phyloP scores from a whole-genome alignment of 1,284 basidiomycete genomes.

The Marasmius oreades region DNA sequence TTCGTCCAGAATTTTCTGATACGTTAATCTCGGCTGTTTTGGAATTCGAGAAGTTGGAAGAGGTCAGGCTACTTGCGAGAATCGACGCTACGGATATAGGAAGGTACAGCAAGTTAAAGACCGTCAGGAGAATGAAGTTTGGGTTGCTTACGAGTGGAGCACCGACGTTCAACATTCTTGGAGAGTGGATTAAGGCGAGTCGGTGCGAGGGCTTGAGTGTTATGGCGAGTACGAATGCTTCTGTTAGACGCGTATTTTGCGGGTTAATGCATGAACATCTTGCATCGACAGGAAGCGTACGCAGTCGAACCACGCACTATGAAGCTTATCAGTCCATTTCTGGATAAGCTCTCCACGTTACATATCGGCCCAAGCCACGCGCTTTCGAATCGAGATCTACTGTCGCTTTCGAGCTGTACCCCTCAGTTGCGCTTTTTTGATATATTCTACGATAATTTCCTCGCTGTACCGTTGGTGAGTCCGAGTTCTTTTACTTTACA shows the following conservation, averaged over 20 bases:
- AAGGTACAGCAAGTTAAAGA: slow-evolving; percentile 2
- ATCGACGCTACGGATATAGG: slow-evolving; percentile 4
- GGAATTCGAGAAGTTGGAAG: background rate
- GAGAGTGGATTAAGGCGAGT: slow-evolving; percentile 1
- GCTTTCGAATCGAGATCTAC: slow-evolving; percentile 6
- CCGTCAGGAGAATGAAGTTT: slow-evolving; percentile 2
- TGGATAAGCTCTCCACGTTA: slow-evolving; percentile 2
- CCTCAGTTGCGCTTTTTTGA: slow-evolving; percentile 4
- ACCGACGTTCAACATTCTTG: background rate
- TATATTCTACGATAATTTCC: slow-evolving; percentile 11
- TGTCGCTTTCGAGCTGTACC: background rate
- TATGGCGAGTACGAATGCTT: slow-evolving; percentile 4
- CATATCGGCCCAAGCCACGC: slow-evolving; percentile 11
- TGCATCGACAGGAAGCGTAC: slow-evolving; percentile 8
- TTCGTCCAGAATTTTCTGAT: slow-evolving; percentile 7
- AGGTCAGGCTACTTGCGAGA: slow-evolving; percentile 8
- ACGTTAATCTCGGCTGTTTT: slow-evolving; percentile 1
- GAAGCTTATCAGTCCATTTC: slow-evolving; percentile 3
- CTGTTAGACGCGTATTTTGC: no score
- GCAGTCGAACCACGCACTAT: slow-evolving; percentile 1
- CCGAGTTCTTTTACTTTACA: background rate
- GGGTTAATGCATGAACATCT: background rate
- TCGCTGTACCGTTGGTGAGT: slow-evolving; percentile 2
- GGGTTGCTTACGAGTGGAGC: slow-evolving; percentile 5
- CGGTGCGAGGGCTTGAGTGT: slow-evolving; percentile 6